These are phyloP conservation scores for Trichoderma koningiopsis DNA, from an alignment of 2,329 filamentous ascomycete species.

Conservation along the genomic window DNA sequence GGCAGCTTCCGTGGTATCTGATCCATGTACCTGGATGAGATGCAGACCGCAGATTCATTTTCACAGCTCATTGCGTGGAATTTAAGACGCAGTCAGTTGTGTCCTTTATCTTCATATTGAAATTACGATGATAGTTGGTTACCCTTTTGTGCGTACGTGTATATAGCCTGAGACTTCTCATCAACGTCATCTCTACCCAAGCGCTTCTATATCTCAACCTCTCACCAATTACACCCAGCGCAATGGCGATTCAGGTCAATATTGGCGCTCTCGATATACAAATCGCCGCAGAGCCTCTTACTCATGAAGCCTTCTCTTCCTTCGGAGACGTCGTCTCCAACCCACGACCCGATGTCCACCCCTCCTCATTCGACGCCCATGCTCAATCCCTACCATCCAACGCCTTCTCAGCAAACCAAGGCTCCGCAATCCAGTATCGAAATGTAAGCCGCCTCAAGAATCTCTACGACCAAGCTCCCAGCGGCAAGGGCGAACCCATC, in stretches of 20 bases:
- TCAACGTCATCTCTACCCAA: background rate
- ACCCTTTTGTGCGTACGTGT: background rate
- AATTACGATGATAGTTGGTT: background rate
- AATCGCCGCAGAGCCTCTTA: conserved; percentile 67
- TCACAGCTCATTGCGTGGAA: background rate
- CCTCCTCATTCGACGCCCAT: conserved; percentile 49
- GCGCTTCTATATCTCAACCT: background rate
- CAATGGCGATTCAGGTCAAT: conserved; percentile 35
- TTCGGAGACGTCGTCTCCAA: conserved; percentile 86
- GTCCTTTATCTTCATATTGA: background rate
- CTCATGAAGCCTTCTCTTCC: conserved; percentile 66
- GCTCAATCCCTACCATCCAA: conserved; percentile 45
- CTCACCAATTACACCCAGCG: background rate
- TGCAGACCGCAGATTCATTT: background rate
- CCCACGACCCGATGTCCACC: conserved; percentile 60
- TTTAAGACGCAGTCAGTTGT: background rate
- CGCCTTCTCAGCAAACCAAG: conserved; percentile 75
- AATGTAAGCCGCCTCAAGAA: conserved; percentile 74
- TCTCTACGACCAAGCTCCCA: conserved; percentile 68
- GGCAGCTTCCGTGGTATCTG: background rate
- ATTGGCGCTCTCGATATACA: conserved; percentile 32
- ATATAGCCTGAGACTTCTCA: background rate
- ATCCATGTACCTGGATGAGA: background rate
- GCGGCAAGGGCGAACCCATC: conserved; percentile 55
- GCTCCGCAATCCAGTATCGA: conserved; percentile 82